phyloP scores from a whole-genome alignment of 345 rosid genomes.

The Mercurialis annua region DNA sequence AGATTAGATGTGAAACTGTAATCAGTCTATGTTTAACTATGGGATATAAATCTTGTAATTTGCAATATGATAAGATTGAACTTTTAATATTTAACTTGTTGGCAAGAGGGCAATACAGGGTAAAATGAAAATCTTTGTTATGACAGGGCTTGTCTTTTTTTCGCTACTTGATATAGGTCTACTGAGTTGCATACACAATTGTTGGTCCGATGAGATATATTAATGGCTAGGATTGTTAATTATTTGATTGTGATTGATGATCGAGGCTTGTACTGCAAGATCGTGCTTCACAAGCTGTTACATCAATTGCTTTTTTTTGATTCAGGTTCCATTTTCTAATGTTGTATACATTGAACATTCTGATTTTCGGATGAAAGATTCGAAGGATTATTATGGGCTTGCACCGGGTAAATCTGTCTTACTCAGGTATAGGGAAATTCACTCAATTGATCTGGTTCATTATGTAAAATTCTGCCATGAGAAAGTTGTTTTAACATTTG shows the following conservation, averaged over 20 bases:
- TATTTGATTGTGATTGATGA: background rate
- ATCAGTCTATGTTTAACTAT: background rate
- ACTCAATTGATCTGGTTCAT: slow-evolving; percentile 3
- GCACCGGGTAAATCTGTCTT: slow-evolving; percentile 91
- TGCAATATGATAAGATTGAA: background rate
- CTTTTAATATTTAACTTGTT: background rate
- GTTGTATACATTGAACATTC: slow-evolving; percentile 78
- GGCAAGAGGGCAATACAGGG: background rate
- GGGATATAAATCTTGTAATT: background rate
- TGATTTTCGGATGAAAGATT: slow-evolving; percentile 91
- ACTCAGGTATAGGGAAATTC: slow-evolving; percentile 48
- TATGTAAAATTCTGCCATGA: background rate
- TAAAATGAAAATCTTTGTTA: background rate
- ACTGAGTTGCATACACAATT: background rate
- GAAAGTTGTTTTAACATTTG: background rate
- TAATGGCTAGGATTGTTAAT: background rate
- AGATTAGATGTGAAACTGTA: no score
- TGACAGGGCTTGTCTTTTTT: background rate
- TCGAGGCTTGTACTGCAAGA: background rate
- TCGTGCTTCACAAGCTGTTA: background rate
- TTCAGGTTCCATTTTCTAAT: slow-evolving; percentile 73
- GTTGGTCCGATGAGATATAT: background rate
- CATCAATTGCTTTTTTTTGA: background rate
- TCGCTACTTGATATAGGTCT: background rate
- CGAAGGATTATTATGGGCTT: slow-evolving; percentile 92